phyloP scores from a whole-genome alignment of 2,329 filamentous ascomycete species.

The Zymoseptoria ardabiliae region DNA sequence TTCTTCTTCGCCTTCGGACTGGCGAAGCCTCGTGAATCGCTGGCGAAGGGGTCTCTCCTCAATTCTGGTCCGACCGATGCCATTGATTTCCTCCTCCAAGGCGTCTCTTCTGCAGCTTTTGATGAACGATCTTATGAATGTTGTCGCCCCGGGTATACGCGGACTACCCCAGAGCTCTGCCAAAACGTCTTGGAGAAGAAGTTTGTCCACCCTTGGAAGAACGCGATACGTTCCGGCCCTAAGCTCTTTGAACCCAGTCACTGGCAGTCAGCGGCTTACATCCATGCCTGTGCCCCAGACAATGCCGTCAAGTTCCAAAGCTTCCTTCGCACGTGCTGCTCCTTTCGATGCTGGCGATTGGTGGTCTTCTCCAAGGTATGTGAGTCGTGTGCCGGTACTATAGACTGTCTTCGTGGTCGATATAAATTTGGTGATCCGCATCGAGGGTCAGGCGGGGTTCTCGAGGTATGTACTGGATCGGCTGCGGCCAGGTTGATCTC shows the following conservation, averaged over 20 bases:
- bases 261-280: background rate
- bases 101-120: background rate
- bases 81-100: slow-evolving; percentile 25
- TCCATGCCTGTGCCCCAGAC: background rate
- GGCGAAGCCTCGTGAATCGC: slow-evolving; percentile 16
- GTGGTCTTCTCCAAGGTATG: background rate
- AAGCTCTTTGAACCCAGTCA: background rate
- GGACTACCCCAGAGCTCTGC: background rate
- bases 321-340: background rate
- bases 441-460: background rate
- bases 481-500: background rate
- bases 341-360: background rate
- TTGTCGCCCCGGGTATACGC: background rate
- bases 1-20: slow-evolving; percentile 17
- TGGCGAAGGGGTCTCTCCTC: slow-evolving; percentile 27
- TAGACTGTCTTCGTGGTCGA: background rate
- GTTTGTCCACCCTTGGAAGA: background rate
- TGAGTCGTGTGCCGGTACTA: background rate
- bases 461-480: background rate
- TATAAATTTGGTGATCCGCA: background rate
- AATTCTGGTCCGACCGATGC: slow-evolving; percentile 38
- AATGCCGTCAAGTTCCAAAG: background rate
- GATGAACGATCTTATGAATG: background rate
- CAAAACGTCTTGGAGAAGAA: background rate
- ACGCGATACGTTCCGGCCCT: background rate